These are phyloP conservation scores for Vicia villosa DNA, from an alignment of 306 rosid species.

Conservation along the genomic window DNA sequence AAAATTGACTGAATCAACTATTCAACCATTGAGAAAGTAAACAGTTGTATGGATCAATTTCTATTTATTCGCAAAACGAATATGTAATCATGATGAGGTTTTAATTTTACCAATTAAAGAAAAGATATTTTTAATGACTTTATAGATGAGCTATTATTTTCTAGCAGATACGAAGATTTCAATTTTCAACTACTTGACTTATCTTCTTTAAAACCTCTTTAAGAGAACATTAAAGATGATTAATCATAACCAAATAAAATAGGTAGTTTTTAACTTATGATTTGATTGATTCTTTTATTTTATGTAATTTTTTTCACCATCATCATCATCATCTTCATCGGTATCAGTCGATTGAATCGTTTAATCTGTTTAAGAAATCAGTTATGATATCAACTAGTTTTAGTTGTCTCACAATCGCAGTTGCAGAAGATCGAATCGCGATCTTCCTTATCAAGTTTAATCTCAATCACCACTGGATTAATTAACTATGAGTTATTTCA, in stretches of 20 bases:
- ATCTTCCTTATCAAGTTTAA: too few species aligned
- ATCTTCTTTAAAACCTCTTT: background rate
- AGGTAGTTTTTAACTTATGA: background rate
- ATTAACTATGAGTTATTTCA: too few species aligned
- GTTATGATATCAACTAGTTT: too few species aligned
- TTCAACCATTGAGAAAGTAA: too few species aligned
- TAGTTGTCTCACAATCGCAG: too few species aligned
- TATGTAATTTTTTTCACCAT: too few species aligned
- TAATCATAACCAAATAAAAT: constrained; percentile 16
- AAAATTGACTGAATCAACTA: too few species aligned
- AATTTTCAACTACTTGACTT: background rate
- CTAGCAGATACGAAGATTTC: background rate
- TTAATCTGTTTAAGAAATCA: too few species aligned
- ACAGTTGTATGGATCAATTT: background rate
- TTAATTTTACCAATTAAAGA: background rate
- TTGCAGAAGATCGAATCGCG: too few species aligned
- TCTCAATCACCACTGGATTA: too few species aligned
- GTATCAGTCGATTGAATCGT: too few species aligned
- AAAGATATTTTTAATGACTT: background rate
- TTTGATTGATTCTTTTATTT: background rate
- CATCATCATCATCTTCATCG: too few species aligned
- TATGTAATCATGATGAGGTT: background rate
- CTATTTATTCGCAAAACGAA: background rate
- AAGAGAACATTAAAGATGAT: constrained; percentile 2
- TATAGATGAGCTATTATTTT: background rate